These are phyloP conservation scores for Russula emetica DNA, from an alignment of 768 basidiomycete genomes.

Conservation along the genomic window DNA sequence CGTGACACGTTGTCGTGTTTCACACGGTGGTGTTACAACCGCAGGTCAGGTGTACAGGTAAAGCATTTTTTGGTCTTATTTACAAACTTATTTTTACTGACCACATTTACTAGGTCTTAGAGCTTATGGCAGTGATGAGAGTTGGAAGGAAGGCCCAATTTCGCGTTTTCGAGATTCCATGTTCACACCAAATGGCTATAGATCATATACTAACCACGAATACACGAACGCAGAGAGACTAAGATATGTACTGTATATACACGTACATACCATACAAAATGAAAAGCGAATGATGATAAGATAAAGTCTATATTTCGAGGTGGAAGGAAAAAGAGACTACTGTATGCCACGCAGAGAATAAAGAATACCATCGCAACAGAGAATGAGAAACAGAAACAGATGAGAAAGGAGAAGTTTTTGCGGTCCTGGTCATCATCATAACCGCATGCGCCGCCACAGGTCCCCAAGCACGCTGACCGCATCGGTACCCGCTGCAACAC, in stretches of 20 bases:
- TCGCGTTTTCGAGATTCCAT: too few species aligned
- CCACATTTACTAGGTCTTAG: too few species aligned
- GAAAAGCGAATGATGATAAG: neutral
- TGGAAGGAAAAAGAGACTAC: neutral
- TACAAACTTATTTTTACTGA: too few species aligned
- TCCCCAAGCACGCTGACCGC: conserved; percentile 3
- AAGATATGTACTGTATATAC: neutral
- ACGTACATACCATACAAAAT: neutral
- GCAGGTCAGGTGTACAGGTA: too few species aligned
- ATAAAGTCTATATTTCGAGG: neutral
- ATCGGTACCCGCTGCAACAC: neutral
- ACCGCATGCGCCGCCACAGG: conserved; percentile 22
- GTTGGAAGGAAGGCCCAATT: too few species aligned
- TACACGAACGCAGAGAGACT: neutral
- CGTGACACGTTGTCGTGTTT: too few species aligned
- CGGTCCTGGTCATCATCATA: neutral
- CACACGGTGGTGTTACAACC: too few species aligned
- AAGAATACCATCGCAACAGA: neutral
- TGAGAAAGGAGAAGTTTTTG: neutral
- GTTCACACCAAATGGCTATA: neutral
- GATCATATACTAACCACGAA: neutral
- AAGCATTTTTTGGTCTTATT: too few species aligned
- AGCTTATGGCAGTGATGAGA: too few species aligned
- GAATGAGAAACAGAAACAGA: neutral
- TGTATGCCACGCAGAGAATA: neutral